phyloP scores from a whole-genome alignment of 2,329 filamentous ascomycete genomes.

The Sporothrix sp. region DNA sequence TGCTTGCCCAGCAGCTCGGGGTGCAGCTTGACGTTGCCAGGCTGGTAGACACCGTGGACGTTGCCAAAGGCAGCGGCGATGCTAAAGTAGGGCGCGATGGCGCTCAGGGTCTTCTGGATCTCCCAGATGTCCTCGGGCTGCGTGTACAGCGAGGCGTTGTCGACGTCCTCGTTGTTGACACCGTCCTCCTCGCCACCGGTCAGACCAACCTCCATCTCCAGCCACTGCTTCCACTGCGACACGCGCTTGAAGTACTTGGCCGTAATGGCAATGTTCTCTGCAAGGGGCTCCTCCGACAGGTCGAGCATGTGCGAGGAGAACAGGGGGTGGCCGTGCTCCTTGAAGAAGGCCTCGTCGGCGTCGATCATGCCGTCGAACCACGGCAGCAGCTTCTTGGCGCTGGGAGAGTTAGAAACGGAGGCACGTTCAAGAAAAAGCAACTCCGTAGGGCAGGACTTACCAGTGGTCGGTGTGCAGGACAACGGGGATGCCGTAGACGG shows the following conservation, averaged over 20 bases:
- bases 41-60: conserved; percentile 87
- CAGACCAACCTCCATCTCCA: conserved; percentile 95
- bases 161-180: conserved; percentile 97
- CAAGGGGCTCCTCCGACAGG: conserved; percentile 80
- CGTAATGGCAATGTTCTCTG: conserved; percentile 87
- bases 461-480: conserved; percentile 88
- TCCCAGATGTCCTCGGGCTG: conserved; percentile 93
- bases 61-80: conserved; percentile 98
- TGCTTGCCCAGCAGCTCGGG: conserved; percentile 95
- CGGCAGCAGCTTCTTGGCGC: conserved; percentile 97
- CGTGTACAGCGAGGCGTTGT: conserved; percentile 95
- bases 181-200: conserved; percentile 43
- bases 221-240: conserved; percentile 96
- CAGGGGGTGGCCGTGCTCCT: conserved; percentile 81
- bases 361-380: conserved; percentile 96
- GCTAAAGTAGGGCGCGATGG: conserved; percentile 92
- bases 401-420: conserved; percentile 31
- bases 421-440: not conserved
- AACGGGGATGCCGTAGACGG: conserved; percentile 80
- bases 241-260: conserved; percentile 88
- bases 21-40: conserved; percentile 83
- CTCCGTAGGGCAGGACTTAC: conserved; percentile 5
- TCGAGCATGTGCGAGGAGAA: conserved; percentile 97
- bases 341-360: conserved; percentile 91
- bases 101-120: conserved; percentile 76